These are phyloP conservation scores for Claviceps maximensis DNA, from an alignment of 2,329 filamentous ascomycete genomes.

Conservation along the genomic window DNA sequence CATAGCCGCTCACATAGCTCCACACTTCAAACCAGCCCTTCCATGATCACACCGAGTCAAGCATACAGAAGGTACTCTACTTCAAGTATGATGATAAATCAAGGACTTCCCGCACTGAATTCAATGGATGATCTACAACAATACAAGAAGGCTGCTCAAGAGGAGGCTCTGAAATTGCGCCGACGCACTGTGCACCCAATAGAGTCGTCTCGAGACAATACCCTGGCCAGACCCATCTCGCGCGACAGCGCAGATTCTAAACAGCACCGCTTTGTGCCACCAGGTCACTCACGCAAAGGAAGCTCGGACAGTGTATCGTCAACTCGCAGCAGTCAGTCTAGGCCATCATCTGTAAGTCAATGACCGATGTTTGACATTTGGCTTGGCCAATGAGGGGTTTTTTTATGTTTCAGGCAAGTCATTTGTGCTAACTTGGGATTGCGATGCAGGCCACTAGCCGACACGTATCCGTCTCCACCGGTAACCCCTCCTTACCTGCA, in stretches of 20 bases:
- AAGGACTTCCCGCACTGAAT: constrained; percentile 25
- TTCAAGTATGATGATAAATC: constrained; percentile 36
- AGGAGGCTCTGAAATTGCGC: constrained; percentile 63
- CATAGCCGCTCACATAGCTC: constrained; percentile 26
- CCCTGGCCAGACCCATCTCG: constrained; percentile 8
- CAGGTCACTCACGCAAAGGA: constrained; percentile 31
- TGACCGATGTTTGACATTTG: background rate
- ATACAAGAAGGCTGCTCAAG: constrained; percentile 41
- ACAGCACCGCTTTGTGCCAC: constrained; percentile 23
- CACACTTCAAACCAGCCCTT: constrained; percentile 20
- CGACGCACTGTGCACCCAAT: constrained; percentile 69
- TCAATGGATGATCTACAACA: constrained; percentile 58
- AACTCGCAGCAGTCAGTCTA: constrained; percentile 43
- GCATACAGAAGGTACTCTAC: constrained; percentile 18
- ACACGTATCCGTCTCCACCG: constrained; percentile 38
- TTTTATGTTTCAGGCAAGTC: constrained; percentile 17
- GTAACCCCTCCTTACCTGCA: constrained; percentile 36
- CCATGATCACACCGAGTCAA: constrained; percentile 13
- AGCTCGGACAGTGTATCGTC: constrained; percentile 55
- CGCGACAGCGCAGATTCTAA: constrained; percentile 17
- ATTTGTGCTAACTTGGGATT: constrained; percentile 33
- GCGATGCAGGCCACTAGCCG: constrained; percentile 45
- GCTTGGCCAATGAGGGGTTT: constrained; percentile 28
- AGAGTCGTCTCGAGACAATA: constrained; percentile 20
- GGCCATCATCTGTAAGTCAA: constrained; percentile 52